phyloP scores from a whole-genome alignment of 345 rosid genomes.

The Brassica carinata region DNA sequence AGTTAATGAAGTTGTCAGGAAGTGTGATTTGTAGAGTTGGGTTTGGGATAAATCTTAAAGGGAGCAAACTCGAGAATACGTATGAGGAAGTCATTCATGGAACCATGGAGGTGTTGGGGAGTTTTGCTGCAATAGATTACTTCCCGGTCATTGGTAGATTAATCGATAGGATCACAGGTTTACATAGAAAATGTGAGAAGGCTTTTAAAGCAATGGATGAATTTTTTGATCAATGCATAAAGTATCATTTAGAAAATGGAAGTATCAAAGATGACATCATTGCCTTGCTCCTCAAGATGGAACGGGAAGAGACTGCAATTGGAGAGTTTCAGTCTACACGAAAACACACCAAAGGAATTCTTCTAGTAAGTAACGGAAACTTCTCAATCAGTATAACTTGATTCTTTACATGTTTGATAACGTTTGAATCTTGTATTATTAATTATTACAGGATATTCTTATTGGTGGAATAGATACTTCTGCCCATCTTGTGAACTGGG shows the following conservation, averaged over 20 bases:
- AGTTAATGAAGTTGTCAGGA: conserved; percentile 23
- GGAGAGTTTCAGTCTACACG: conserved; percentile 35
- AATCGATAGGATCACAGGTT: conserved; percentile 21
- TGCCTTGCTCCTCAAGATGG: conserved; percentile 45
- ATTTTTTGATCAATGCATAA: conserved; percentile 43
- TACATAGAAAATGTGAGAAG: conserved; percentile 33
- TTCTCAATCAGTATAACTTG: background rate
- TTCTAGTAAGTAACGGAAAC: conserved; percentile 38
- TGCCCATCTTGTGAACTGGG: conserved; percentile 32
- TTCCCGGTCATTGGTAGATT: conserved; percentile 43
- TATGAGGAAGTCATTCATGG: conserved; percentile 29
- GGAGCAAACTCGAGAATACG: background rate
- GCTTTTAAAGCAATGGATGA: conserved; percentile 43
- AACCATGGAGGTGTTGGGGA: conserved; percentile 15
- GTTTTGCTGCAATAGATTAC: conserved; percentile 40
- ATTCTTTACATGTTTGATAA: background rate
- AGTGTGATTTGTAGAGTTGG: conserved; percentile 33
- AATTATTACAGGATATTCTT: conserved; percentile 27
- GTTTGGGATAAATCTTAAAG: conserved; percentile 36
- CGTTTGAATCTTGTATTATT: background rate
- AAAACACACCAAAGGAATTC: conserved; percentile 50
- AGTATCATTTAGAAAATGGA: conserved; percentile 42
- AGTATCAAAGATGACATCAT: conserved; percentile 45
- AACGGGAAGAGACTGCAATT: conserved; percentile 27
- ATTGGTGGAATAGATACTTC: conserved; percentile 32